Evolutionary conservation across 495 filamentous ascomycete genomes (phyloP), one percentile per base, ranked within the genome.

Genomic region (Glarea lozoyensis): DNA sequence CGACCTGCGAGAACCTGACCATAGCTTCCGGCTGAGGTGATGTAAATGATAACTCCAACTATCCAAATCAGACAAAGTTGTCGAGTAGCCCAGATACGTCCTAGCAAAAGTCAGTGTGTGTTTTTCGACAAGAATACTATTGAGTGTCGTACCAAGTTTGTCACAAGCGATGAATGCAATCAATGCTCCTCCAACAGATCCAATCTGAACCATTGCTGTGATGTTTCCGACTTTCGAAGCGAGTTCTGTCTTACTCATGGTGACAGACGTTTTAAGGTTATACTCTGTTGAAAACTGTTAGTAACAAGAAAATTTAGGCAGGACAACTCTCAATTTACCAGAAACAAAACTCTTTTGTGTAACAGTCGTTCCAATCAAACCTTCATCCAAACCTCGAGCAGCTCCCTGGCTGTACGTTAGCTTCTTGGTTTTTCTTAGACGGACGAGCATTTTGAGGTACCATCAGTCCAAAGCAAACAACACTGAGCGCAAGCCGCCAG

Each of bases 301-400:
- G n/a, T n/a, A n/a, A n/a, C n/a, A n/a, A n/a, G n/a, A n/a, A n/a
- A n/a, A n/a, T n/a, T n/a, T n/a, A n/a, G 57, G 60, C 48, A 77
- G 76, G 18, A 73, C 63, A 62, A 81, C 80, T 33, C 67, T 70
- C 3, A 58, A 48, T 49, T 78, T 69, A 45, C 47, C 48, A 27
- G 37, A 31, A 38, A 46, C 36, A 49, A 85, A 86, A 32, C 79
- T 67, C 34, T 68, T 66, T 11, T 76, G 77, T 48, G 77, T 73
- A 58, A 84, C 77, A 15, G 79, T 76, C 12, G 65, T 80, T 6
- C 73, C 75, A 54, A 84, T 85, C 32, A 85, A 63, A 23, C 81
- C 82, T 56, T 86, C 82, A 49, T 86, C 82, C n/a, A 86, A 61
- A n/a, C 75, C 76, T 29, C 75, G 66, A 15, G 82, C 82, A 19